Base-by-base conservation (phyloP, 805 yeast genomes). In the Ogataea pignaliae region DNA sequence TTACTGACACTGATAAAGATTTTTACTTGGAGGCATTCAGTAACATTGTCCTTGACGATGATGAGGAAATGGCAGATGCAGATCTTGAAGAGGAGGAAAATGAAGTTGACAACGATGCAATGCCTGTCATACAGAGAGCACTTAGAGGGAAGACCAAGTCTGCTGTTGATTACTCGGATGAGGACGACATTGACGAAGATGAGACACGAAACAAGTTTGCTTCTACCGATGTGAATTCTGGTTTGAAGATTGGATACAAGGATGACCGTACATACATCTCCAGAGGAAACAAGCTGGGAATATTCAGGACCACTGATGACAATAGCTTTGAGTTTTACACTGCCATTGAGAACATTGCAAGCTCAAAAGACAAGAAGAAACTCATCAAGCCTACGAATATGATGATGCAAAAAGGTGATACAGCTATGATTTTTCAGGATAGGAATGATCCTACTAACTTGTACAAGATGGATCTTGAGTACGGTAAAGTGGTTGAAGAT, bases 401-500 rank as follows among this genome's bases (percentile, higher is more conserved):
- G 57, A 79, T 88, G 90, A 69, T 89, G 39, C 95, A 88, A 57
- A 77, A 78, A 55, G 81, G 80, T 52, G 97, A 89, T 65, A 69
- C 78, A 21, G 63, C 78, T 0, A 72, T 89, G 73, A 70, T 89
- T 28, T 58, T 89, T 53, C 87, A 83, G 55, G 81, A 78, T 56
- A 67, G 71, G 2, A 57, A 62, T 3, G 65, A 72, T 34, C 56
- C 57, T 17, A 66, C 71, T 36, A 72, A 69, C 29, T 60, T 89
- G 39, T 86, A 74, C 65, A 76, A 79, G 52, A 76, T 88, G 88
- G 97, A 89, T 66, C 64, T 89, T 39, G 85, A 78, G 57, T 73
- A 79, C 45, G 97, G 96, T 12, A 71, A 81, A 56, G 74, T 89
- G 42, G 84, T 89, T n/a, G 96, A 89, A 59, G 93, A 87, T 58